phyloP scores from a whole-genome alignment of 2,329 filamentous ascomycete genomes.

The Trichoderma brevicompactum region DNA sequence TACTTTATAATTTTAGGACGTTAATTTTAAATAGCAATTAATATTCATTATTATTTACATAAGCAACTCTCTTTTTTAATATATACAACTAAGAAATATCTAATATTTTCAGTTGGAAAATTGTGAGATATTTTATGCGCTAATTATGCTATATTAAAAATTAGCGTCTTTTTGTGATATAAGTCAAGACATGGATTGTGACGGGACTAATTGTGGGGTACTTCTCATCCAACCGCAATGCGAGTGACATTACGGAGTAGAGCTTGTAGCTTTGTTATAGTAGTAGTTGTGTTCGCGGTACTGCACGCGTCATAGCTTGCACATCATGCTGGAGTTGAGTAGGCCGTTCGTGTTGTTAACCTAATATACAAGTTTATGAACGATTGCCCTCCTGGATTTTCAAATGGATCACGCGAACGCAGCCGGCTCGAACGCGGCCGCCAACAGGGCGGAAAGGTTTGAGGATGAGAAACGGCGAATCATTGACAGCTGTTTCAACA shows the following conservation, averaged over 20 bases:
- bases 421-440: constrained; percentile 42
- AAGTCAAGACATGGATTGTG: too few relatives aligned
- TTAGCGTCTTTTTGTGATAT: neutral
- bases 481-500: constrained; percentile 91
- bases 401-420: constrained; percentile 49
- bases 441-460: constrained; percentile 74
- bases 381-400: neutral
- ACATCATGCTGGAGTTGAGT: constrained; percentile 31
- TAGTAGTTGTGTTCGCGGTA: neutral
- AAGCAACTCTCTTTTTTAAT: too few relatives aligned
- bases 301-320: constrained; percentile 17
- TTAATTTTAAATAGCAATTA: neutral
- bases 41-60: neutral
- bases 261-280: constrained; percentile 12
- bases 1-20: neutral
- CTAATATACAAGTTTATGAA: neutral
- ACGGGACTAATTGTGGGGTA: constrained; percentile 1
- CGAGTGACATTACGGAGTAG: constrained; percentile 11
- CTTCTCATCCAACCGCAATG: neutral
- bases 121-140: too few relatives aligned
- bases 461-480: constrained; percentile 97
- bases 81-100: too few relatives aligned
- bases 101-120: neutral
- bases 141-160: neutral
- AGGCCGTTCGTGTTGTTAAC: constrained; percentile 5